These are phyloP conservation scores for Phyllosticta paracitricarpa DNA, from an alignment of 2,329 filamentous ascomycete species.

Conservation along the genomic window DNA sequence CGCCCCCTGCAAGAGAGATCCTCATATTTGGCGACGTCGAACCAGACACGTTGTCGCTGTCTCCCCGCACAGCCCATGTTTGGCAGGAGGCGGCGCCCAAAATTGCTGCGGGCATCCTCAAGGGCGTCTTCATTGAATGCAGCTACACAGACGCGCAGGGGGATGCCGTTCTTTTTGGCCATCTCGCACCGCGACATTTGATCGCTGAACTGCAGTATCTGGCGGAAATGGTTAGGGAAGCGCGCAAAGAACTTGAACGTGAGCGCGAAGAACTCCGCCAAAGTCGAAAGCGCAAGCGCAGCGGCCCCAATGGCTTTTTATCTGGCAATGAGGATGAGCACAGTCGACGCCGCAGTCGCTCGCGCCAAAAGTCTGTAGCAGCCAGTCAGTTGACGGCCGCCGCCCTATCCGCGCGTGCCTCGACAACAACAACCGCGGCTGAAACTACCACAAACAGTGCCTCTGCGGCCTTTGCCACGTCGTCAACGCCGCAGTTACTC, in stretches of 20 bases:
- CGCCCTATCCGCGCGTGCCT: background rate
- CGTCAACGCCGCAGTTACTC: background rate
- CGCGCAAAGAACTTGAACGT: slow-evolving; percentile 25
- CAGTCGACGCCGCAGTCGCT: slow-evolving; percentile 1
- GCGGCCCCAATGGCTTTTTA: slow-evolving; percentile 13
- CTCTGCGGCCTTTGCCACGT: background rate
- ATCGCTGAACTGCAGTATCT: slow-evolving; percentile 67
- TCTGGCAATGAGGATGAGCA: slow-evolving; percentile 6
- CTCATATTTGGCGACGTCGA: slow-evolving; percentile 95
- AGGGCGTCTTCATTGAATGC: slow-evolving; percentile 89
- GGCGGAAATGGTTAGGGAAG: slow-evolving; percentile 57
- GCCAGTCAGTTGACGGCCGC: background rate
- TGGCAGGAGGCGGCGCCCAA: slow-evolving; percentile 88
- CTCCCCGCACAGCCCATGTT: slow-evolving; percentile 68
- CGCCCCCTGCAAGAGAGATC: slow-evolving; percentile 49
- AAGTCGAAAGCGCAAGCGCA: slow-evolving; percentile 56
- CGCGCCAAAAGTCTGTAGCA: background rate
- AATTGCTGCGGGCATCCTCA: slow-evolving; percentile 60
- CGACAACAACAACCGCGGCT: background rate
- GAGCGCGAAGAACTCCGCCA: slow-evolving; percentile 27
- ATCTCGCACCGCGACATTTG: slow-evolving; percentile 74
- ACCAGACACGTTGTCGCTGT: slow-evolving; percentile 74
- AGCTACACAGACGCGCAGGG: slow-evolving; percentile 76
- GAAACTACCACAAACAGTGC: background rate
- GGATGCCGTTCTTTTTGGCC: slow-evolving; percentile 74